These are phyloP conservation scores for Linderina pennispora DNA, from an alignment of 192 early-diverging fungal species.

Conservation along the genomic window DNA sequence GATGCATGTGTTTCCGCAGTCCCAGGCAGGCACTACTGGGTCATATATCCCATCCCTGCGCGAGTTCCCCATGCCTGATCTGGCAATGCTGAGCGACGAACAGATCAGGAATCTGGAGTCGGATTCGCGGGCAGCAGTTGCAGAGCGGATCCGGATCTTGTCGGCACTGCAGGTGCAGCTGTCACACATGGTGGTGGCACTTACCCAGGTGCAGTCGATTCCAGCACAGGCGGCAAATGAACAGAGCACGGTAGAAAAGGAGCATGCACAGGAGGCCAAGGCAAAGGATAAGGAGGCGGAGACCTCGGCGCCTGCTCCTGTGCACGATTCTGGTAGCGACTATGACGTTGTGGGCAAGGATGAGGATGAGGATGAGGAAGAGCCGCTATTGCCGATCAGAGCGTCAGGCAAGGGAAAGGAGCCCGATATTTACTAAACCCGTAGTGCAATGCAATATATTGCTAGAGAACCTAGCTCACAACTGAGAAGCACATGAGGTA, in stretches of 20 bases:
- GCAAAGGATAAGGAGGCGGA: no score
- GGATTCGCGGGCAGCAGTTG: conserved; percentile 54
- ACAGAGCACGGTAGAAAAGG: no score
- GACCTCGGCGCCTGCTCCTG: no score
- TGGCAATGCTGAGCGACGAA: conserved; percentile 51
- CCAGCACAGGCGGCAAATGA: background rate
- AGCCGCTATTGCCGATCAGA: no score
- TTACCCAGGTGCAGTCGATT: conserved; percentile 38
- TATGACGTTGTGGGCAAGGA: no score
- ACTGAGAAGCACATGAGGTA: no score
- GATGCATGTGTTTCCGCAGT: conserved; percentile 20
- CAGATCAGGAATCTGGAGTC: conserved; percentile 51
- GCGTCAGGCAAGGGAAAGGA: conserved; percentile 21
- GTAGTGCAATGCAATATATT: no score
- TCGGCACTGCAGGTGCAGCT: conserved; percentile 59
- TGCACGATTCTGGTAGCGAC: no score
- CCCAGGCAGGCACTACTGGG: no score
- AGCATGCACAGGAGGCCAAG: no score
- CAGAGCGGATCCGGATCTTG: conserved; percentile 59
- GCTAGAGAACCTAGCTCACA: no score
- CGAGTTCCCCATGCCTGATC: conserved; percentile 35
- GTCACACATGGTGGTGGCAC: conserved; percentile 35
- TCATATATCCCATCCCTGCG: conserved; percentile 21
- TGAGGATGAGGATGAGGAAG: no score
- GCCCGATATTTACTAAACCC: conserved; percentile 5